Base-by-base conservation (phyloP, 768 basidiomycete species). In the Hortiboletus campestris region DNA sequence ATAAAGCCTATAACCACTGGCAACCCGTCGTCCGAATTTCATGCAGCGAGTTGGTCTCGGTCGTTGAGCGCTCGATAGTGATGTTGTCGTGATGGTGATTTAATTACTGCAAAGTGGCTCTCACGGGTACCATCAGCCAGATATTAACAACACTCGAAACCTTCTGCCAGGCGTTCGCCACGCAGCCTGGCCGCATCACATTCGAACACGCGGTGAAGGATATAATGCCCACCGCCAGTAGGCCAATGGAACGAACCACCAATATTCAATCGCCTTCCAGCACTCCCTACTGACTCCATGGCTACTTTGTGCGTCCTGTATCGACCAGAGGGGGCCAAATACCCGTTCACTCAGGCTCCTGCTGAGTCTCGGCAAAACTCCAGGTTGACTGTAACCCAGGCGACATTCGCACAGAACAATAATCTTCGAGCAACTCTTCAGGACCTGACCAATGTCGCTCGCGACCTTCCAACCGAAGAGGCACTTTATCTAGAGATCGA, bases 401-500 rank as follows among this genome's bases (percentile, higher is more conserved):
- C 20, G 38, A 20, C 51, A 14, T 19, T 31, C 16, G 20, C 43
- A 17, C 49, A 11, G 8, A 47, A 32, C 4, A 16, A 17, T 1
- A 7, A 52, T 13, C 19, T 47, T 39, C 51, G 34, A 11, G 12
- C 29, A 1, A 49, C 43, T 3, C 51, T 48, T 12, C 52, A 35
- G 28, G 45, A 39, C 42, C 14, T 38, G 44, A 46, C 55, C 14
- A 17, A 46, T 4, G 41, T 44, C 14, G 32, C 49, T 22, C 56
- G 19, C 29, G 46, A 54, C 20, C 54, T 62, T 25, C 49, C 56
- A 6, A 43, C 49, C 2, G 60, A 65, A 46, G 50, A 64, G 22
- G 42, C 42, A 1, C 57, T 65, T 35, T 55, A 16, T 35, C 40
- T 49, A 6, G 63, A 64, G n/a, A 64, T 64, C 29, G 60, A 62